Conservation (phyloP, 352 stramenopile genomes). For the Globisporangium takayamanum region DNA sequence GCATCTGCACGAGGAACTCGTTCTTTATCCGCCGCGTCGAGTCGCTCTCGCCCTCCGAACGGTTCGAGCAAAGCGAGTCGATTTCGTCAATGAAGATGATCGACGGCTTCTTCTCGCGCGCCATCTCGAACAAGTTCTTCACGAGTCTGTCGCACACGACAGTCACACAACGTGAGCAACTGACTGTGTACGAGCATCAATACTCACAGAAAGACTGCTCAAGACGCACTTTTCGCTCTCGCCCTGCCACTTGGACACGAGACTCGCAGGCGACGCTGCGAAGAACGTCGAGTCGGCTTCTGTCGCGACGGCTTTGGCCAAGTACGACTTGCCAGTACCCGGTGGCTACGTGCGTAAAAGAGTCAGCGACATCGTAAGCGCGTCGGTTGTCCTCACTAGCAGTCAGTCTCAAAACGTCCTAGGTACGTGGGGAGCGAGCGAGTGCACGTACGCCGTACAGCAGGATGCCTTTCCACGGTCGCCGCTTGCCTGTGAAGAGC, state of each 20-base stretch:
- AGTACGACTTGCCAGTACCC: slow-evolving; percentile 93
- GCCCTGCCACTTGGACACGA: slow-evolving; percentile 98
- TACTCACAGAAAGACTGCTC: neutral
- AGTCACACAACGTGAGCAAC: neutral
- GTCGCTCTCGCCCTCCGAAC: slow-evolving; percentile 94
- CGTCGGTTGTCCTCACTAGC: too few relatives aligned
- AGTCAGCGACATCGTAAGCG: neutral
- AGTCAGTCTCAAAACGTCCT: neutral
- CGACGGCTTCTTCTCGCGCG: slow-evolving; percentile 87
- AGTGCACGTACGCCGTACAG: slow-evolving; percentile 91
- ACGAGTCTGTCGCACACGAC: slow-evolving; percentile 72
- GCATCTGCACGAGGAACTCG: slow-evolving; percentile 98
- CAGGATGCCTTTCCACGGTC: slow-evolving; percentile 95
- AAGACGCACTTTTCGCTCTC: slow-evolving; percentile 87
- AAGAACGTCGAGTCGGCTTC: slow-evolving; percentile 99
- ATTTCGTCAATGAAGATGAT: slow-evolving; percentile 99
- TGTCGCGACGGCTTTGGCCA: slow-evolving; percentile 97
- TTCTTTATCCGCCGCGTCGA: slow-evolving; percentile 96
- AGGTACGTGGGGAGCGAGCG: neutral
- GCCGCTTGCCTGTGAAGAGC: slow-evolving; percentile 92
- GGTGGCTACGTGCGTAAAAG: slow-evolving; percentile 36
- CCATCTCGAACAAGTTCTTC: slow-evolving; percentile 98
- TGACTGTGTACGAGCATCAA: neutral
- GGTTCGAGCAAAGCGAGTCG: slow-evolving; percentile 91
- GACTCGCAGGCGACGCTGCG: slow-evolving; percentile 95